Evolutionary conservation across 73 alveolate species (phyloP).

Genomic region (Loxodes magnus): DNA sequence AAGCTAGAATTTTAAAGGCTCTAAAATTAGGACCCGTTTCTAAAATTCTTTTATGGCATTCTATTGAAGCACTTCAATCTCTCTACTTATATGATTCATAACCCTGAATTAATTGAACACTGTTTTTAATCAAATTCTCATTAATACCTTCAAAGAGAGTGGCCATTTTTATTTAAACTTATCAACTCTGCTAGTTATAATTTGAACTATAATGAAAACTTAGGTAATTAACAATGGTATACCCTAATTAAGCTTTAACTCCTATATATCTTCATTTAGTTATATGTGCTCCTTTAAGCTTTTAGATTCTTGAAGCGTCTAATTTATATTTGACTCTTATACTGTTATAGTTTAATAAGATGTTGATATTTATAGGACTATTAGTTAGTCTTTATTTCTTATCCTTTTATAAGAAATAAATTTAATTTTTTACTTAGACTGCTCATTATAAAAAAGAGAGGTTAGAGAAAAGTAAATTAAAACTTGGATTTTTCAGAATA

Average conservation of each 20-base stretch:
- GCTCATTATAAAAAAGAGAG: conserved; percentile 20
- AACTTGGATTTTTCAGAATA: no score
- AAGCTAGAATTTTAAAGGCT: no score
- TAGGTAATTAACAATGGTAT: background rate
- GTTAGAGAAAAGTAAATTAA: conserved; percentile 31
- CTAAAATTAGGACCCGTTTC: no score
- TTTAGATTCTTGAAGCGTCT: background rate
- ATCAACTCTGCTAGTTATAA: no score
- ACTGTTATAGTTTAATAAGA: background rate
- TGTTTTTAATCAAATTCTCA: no score
- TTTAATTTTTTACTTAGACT: background rate
- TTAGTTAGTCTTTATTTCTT: background rate
- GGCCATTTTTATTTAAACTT: no score
- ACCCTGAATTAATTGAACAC: no score
- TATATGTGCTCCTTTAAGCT: background rate
- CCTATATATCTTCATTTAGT: background rate
- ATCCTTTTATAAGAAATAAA: background rate
- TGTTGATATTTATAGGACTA: background rate
- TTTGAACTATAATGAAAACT: no score
- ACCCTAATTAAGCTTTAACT: background rate
- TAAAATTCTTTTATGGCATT: no score
- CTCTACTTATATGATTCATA: no score
- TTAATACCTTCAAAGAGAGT: no score
- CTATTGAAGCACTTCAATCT: no score
- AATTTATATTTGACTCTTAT: background rate